phyloP scores from a whole-genome alignment of 1,284 basidiomycete species.

The Ceratobasidium sp. region DNA sequence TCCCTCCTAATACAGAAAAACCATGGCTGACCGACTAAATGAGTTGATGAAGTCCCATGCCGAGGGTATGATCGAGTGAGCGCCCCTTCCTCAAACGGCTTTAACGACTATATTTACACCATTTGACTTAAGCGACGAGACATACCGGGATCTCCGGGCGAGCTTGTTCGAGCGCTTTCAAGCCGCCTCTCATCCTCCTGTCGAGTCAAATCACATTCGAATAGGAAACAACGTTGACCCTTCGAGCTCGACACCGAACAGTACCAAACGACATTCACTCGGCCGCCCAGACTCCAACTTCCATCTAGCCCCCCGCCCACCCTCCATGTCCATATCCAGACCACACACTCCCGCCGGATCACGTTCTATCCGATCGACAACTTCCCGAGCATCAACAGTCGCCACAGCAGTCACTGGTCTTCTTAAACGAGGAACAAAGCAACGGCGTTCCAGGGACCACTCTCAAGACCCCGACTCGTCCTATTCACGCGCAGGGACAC shows the following conservation, averaged over 20 bases:
- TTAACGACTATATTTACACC: conserved; percentile 11
- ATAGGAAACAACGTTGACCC: background rate
- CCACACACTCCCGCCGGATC: conserved; percentile 25
- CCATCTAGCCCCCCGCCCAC: conserved; percentile 33
- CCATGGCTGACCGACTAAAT: conserved; percentile 30
- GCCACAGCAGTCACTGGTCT: conserved; percentile 36
- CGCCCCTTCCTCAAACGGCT: background rate
- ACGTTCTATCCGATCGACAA: conserved; percentile 32
- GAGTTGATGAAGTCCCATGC: conserved; percentile 34
- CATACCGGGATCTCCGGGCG: conserved; percentile 74
- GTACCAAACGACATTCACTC: conserved; percentile 31
- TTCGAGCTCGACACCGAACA: background rate
- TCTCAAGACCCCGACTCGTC: too few relatives aligned
- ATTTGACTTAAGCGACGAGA: conserved; percentile 66
- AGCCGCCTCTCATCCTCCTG: conserved; percentile 60
- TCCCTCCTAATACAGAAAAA: conserved; percentile 15
- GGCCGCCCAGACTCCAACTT: conserved; percentile 38
- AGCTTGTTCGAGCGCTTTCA: conserved; percentile 75
- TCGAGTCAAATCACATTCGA: conserved; percentile 62
- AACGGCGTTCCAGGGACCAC: conserved; percentile 1
- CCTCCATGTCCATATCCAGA: conserved; percentile 22
- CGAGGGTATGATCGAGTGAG: conserved; percentile 39
- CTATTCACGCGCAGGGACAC: conserved; percentile 22
- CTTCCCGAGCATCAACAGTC: conserved; percentile 29
- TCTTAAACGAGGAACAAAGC: conserved; percentile 23